Conservation (phyloP, 2,329 filamentous ascomycete species). For the Penicillium polonicum region DNA sequence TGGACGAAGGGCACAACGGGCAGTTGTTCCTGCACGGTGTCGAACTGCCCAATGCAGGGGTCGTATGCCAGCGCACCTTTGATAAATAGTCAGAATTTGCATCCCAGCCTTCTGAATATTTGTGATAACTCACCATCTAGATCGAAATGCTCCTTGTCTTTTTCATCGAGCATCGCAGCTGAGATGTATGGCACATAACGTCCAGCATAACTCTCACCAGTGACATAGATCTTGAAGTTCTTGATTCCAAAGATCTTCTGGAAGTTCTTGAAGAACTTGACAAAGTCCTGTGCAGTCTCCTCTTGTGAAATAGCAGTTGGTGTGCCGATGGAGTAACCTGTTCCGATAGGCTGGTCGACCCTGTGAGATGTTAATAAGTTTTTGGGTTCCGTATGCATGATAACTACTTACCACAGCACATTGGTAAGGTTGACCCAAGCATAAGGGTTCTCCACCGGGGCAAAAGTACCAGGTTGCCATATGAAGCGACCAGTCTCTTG, state of each 20-base stretch:
- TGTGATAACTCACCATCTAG: constrained; percentile 51
- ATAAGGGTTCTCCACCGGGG: constrained; percentile 65
- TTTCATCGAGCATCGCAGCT: constrained; percentile 68
- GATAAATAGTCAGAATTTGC: constrained; percentile 3
- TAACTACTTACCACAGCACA: constrained; percentile 64
- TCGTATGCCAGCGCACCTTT: constrained; percentile 67
- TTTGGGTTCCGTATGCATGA: not conserved
- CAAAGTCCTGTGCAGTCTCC: constrained; percentile 68
- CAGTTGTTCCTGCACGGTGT: constrained; percentile 34
- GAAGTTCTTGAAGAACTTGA: constrained; percentile 79
- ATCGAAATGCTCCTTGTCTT: constrained; percentile 68
- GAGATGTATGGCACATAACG: constrained; percentile 71
- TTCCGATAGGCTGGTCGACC: constrained; percentile 50
- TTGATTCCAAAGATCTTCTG: constrained; percentile 67
- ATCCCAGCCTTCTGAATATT: not conserved
- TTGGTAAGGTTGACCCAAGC: constrained; percentile 76
- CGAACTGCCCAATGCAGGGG: constrained; percentile 53
- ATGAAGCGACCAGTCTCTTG: constrained; percentile 75
- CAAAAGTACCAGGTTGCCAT: constrained; percentile 68
- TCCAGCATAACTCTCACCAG: constrained; percentile 73
- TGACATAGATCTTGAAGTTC: constrained; percentile 69
- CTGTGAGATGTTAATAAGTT: constrained; percentile 8
- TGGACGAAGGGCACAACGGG: constrained; percentile 46
- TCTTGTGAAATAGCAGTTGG: constrained; percentile 65
- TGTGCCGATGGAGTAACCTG: constrained; percentile 67